Evolutionary conservation across 139 green algal species (phyloP).

Genomic region (Coelastrella sp.): DNA sequence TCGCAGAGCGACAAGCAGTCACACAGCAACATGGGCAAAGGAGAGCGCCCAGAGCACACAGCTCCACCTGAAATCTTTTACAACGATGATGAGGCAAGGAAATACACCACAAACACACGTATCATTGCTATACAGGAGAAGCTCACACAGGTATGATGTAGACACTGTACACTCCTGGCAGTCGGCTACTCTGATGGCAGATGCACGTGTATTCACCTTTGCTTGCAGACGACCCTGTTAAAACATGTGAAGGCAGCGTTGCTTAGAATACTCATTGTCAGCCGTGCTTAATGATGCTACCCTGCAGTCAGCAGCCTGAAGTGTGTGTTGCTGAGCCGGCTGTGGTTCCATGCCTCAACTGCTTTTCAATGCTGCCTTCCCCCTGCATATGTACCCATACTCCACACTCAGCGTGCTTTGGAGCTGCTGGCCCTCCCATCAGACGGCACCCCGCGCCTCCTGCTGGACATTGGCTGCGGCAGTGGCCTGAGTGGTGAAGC

Average conservation of each 20-base stretch:
- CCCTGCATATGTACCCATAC: too few relatives aligned
- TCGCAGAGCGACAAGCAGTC: constrained; percentile 6
- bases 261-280: too few relatives aligned
- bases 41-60: constrained; percentile 89
- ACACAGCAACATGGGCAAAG: constrained; percentile 67
- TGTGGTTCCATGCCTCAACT: neutral
- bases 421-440: constrained; percentile 95
- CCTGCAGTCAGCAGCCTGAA: too few relatives aligned
- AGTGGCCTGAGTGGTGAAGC: constrained; percentile 83
- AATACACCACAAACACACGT: constrained; percentile 95
- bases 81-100: constrained; percentile 92
- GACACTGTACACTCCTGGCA: too few relatives aligned
- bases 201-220: too few relatives aligned
- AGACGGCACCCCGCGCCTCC: constrained; percentile 78
- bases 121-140: constrained; percentile 87
- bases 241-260: too few relatives aligned
- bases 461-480: constrained; percentile 97
- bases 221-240: too few relatives aligned
- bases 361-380: too few relatives aligned
- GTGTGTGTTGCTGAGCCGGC: neutral
- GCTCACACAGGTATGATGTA: neutral
- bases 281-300: too few relatives aligned
- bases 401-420: constrained; percentile 88
- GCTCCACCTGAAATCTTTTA: constrained; percentile 97
- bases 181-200: too few relatives aligned